phyloP scores from a whole-genome alignment of 2,329 filamentous ascomycete genomes.

The Aspergillus floridensis region DNA sequence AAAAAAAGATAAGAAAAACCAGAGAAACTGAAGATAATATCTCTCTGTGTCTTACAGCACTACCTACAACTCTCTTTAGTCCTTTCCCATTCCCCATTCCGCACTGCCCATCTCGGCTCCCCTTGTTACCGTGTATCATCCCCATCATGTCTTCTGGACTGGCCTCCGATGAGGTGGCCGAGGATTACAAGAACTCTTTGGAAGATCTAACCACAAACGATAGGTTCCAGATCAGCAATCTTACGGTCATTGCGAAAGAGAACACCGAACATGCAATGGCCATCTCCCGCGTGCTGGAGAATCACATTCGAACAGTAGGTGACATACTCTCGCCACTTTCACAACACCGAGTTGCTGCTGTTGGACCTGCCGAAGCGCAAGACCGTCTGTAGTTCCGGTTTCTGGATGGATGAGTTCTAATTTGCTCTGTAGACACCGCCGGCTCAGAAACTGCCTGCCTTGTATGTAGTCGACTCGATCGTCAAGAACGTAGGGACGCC shows the following conservation, averaged over 20 bases:
- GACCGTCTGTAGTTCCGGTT: slow-evolving; percentile 23
- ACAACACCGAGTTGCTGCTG: slow-evolving; percentile 12
- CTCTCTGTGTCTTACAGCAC: slow-evolving; percentile 7
- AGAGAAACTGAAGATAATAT: slow-evolving; percentile 12
- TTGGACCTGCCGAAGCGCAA: slow-evolving; percentile 13
- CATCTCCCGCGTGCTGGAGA: slow-evolving; percentile 84
- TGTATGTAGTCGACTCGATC: slow-evolving; percentile 96
- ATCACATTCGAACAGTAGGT: slow-evolving; percentile 93
- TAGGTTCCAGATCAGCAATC: slow-evolving; percentile 91
- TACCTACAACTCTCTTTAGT: not conserved
- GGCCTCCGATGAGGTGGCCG: slow-evolving; percentile 78
- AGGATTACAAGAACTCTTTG: slow-evolving; percentile 90
- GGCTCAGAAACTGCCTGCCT: slow-evolving; percentile 84
- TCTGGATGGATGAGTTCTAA: slow-evolving; percentile 32
- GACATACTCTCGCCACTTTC: slow-evolving; percentile 11
- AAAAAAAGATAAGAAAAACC: slow-evolving; percentile 12
- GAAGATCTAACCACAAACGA: slow-evolving; percentile 89
- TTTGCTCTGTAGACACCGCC: slow-evolving; percentile 68
- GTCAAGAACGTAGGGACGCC: slow-evolving; percentile 98
- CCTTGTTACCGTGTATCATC: slow-evolving; percentile 19
- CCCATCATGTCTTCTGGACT: slow-evolving; percentile 62
- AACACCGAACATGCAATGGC: slow-evolving; percentile 93
- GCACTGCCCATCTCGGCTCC: slow-evolving; percentile 9
- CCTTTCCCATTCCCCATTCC: slow-evolving; percentile 7
- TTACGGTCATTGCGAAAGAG: slow-evolving; percentile 96